These are phyloP conservation scores for Mycena rosella DNA, from an alignment of 768 basidiomycete species.

Conservation along the genomic window DNA sequence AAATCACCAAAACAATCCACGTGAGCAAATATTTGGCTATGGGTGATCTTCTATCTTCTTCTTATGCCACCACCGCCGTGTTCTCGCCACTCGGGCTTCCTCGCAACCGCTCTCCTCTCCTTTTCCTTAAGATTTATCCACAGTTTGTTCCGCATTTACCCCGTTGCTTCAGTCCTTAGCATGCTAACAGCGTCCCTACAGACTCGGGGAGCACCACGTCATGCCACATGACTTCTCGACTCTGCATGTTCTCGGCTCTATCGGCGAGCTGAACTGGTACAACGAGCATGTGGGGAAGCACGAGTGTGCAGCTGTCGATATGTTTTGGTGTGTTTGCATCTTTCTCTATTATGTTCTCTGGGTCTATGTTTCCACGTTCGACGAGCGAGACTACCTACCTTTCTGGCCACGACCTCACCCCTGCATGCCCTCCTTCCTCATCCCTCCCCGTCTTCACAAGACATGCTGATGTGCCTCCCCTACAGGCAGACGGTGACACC, in stretches of 20 bases:
- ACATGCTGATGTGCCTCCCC: background rate
- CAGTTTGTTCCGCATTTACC: too few species aligned
- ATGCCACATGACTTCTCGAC: conserved; percentile 84
- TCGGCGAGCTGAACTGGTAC: conserved; percentile 99
- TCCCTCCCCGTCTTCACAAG: background rate
- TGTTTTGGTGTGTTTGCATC: conserved; percentile 74
- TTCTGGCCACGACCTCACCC: too few species aligned
- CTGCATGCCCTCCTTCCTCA: background rate
- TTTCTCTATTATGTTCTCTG: background rate
- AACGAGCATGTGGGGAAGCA: conserved; percentile 92
- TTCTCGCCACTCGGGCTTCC: too few species aligned
- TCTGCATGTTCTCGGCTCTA: conserved; percentile 89
- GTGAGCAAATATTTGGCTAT: too few species aligned
- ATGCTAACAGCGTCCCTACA: conserved; percentile 38
- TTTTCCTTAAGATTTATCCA: too few species aligned
- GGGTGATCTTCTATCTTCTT: too few species aligned
- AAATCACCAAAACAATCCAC: too few species aligned
- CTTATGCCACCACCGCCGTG: too few species aligned
- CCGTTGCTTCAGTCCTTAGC: too few species aligned
- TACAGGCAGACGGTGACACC: conserved; percentile 92
- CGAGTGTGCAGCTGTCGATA: conserved; percentile 95
- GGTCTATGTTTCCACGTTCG: too few species aligned
- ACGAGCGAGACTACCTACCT: too few species aligned
- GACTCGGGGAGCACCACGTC: conserved; percentile 88
- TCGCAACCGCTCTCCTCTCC: background rate